phyloP scores from a whole-genome alignment of 2,329 filamentous ascomycete species.

The Colletotrichum echinochloae region DNA sequence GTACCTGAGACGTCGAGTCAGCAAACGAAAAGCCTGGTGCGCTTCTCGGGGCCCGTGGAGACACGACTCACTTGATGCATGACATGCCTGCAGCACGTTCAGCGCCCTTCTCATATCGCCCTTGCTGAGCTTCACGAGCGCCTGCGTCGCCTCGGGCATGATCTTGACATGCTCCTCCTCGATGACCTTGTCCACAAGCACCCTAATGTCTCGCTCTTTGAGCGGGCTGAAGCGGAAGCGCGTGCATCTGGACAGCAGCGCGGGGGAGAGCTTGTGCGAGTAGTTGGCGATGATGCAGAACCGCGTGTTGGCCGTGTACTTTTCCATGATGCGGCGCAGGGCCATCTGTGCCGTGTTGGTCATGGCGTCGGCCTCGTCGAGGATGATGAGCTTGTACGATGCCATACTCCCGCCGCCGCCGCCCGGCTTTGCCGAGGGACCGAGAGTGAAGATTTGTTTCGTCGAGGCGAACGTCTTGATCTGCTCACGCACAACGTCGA shows the following conservation, averaged over 20 bases:
- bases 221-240: slow-evolving; percentile 95
- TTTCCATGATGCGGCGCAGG: slow-evolving; percentile 96
- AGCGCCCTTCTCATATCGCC: slow-evolving; percentile 96
- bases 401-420: slow-evolving; percentile 64
- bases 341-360: slow-evolving; percentile 99
- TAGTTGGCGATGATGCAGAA: slow-evolving; percentile 99
- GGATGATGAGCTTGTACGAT: slow-evolving; percentile 93
- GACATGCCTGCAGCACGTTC: slow-evolving; percentile 96
- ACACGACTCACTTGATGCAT: slow-evolving; percentile 80
- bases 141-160: slow-evolving; percentile 81
- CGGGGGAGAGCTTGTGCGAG: slow-evolving; percentile 95
- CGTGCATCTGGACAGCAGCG: slow-evolving; percentile 91
- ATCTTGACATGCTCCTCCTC: slow-evolving; percentile 89
- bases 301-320: slow-evolving; percentile 96
- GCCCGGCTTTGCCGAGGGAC: slow-evolving; percentile 62
- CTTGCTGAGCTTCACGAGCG: slow-evolving; percentile 87
- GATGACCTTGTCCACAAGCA: slow-evolving; percentile 89
- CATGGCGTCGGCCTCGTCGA: slow-evolving; percentile 99
- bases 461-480: slow-evolving; percentile 99
- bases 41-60: background rate
- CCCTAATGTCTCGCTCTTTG: slow-evolving; percentile 87
- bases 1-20: slow-evolving; percentile 64
- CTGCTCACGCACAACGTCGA: slow-evolving; percentile 97
- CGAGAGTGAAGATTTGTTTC: slow-evolving; percentile 90
- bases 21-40: background rate